Base-by-base conservation (phyloP, 2,329 filamentous ascomycete genomes). In the Dothideomycetes sp. region DNA sequence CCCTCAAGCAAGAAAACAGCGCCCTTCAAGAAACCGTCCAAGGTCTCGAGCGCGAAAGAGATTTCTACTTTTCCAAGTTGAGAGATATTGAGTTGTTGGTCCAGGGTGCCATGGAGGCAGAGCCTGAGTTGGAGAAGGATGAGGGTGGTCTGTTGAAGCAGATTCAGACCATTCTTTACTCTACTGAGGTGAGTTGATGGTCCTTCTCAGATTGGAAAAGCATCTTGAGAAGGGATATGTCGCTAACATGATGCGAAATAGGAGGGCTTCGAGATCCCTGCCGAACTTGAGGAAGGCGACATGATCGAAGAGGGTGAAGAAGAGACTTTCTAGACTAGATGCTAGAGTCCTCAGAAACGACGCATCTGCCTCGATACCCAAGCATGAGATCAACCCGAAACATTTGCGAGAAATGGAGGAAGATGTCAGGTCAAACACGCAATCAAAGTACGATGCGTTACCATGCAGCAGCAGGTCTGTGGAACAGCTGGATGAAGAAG, bases 31-130 rank as follows among this genome's bases (percentile, higher is more conserved):
- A 96, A 69, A 94, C 86, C 0, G 89, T 98, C n/a, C 73, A 78
- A 10, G 91, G 91, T 1, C 72, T 98, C 29, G 91, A 98, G 72
- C 82, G 91, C 54, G 91, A 98, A 70, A 77, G 91, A 35, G 91
- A 98, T 63, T 98, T 98, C 62, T 98, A 98, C 72, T 98, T 98
- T 66, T 93, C 85, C 74, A 98, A 98, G 72, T 74, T 98, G 49
- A 77, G 91, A 45, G 91, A 98, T 60, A 98, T 98, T 53, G 91
- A 98, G 67, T 70, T 98, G 50, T 69, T 98, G 54, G 76, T 98
- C 41, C 91, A 98, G 69, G 83, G 85, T 56, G 87, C 88, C 9
- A 82, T 93, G 57, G 91, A 98, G 53, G 83, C 86, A 48, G 84
- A 95, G 51, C 88, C 88, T 0, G 82, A 94, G 65, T 68, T 96